Conservation (phyloP, 225 moss, liverwort and hornwort species). For the Neckera pumila region DNA sequence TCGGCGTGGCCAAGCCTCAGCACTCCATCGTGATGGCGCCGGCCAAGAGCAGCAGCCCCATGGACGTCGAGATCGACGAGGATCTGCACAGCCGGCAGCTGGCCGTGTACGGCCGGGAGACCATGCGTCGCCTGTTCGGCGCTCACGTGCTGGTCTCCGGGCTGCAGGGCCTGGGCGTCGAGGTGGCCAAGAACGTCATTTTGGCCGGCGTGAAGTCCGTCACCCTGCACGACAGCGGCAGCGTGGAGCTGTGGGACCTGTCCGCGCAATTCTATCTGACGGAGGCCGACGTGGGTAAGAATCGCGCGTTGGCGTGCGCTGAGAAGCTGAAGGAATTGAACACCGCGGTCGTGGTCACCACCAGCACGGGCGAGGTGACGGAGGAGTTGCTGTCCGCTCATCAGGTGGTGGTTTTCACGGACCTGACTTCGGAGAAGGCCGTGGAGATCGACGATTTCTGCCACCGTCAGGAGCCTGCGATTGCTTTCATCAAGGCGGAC, state of each 20-base stretch:
- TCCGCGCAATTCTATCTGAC: conserved; percentile 72
- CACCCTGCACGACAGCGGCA: conserved; percentile 64
- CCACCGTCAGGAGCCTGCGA: conserved; percentile 66
- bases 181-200: conserved; percentile 90
- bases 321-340: conserved; percentile 91
- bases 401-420: conserved; percentile 79
- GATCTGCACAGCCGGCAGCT: conserved; percentile 99
- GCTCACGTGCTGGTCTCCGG: conserved; percentile 80
- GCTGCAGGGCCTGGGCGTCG: conserved; percentile 76
- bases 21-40: conserved; percentile 65
- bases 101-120: conserved; percentile 93
- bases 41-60: conserved; percentile 41
- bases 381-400: conserved; percentile 44
- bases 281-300: conserved; percentile 72
- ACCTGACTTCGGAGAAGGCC: conserved; percentile 45
- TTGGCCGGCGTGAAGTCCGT: conserved; percentile 94
- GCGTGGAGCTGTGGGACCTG: conserved; percentile 78
- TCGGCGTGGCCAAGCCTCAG: conserved; percentile 43
- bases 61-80: conserved; percentile 93
- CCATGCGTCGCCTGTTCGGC: conserved; percentile 95
- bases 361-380: conserved; percentile 45
- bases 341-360: conserved; percentile 49
- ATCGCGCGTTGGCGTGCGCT: conserved; percentile 63
- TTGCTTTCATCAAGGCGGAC: conserved; percentile 82
- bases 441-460: conserved; percentile 71